A percentile compares a stretch with the other conserved stretches of the same genome.
Evolutionary conservation across 139 green algal species (phyloP).

Genomic region (Chlamydomonas schloesseri): DNA sequence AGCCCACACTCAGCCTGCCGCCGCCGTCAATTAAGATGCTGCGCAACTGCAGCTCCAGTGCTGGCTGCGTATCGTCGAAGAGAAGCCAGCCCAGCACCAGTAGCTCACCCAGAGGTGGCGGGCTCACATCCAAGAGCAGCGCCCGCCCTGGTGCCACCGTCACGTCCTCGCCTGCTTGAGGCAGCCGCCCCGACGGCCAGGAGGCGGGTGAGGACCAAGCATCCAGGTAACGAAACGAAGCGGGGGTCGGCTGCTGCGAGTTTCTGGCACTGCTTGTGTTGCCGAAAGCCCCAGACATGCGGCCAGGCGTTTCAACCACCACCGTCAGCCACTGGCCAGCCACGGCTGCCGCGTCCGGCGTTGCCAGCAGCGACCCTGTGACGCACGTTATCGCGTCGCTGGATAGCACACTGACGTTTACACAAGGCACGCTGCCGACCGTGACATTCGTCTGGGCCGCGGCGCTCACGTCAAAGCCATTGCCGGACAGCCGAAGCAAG

Average conservation of each 20-base stretch:
- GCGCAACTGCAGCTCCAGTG: too few species aligned
- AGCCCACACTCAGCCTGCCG: slow-evolving; percentile 38
- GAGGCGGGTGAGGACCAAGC: slow-evolving; percentile 49
- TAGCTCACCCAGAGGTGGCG: slow-evolving; percentile 32
- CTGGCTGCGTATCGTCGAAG: neutral
- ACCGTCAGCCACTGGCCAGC: neutral
- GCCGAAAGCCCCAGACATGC: too few species aligned
- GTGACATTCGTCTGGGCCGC: neutral
- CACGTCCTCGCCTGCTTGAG: slow-evolving; percentile 13
- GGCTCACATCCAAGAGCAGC: slow-evolving; percentile 59
- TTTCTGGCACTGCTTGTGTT: neutral
- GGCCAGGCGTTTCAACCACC: too few species aligned
- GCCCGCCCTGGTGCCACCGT: neutral
- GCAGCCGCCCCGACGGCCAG: slow-evolving; percentile 51
- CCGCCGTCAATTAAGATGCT: neutral
- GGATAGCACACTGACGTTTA: neutral
- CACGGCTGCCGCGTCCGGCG: neutral
- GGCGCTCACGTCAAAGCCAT: neutral
- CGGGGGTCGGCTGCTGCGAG: too few species aligned
- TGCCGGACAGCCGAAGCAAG: neutral
- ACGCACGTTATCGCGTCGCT: neutral
- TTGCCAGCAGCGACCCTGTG: neutral
- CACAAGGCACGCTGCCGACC: neutral
- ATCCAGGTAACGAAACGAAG: neutral
- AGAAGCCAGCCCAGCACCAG: neutral